Base-by-base conservation (phyloP, 805 yeast species). In the Pichia sporocuriosa region DNA sequence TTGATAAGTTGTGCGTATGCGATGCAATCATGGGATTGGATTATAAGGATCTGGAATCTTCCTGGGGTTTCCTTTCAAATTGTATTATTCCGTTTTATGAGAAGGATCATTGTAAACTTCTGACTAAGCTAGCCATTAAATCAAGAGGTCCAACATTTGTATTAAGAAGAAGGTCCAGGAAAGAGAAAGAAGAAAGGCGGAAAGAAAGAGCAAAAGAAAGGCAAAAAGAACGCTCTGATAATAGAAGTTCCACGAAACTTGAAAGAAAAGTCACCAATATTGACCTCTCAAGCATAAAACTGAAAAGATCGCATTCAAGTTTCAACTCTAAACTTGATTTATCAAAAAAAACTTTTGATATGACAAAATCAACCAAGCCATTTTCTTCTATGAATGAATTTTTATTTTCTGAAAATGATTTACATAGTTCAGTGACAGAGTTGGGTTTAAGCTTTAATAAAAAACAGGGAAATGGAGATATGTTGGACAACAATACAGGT, bases 1-100 rank as follows among this genome's bases (percentile, higher is more conserved):
- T 62, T 29, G 67, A 62, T 41, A 51, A 51, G 35, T 40, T 62
- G 25, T 58, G 64, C 40, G 57, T 60, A 9, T 54, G 56, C 50
- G 67, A 62, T 45, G 66, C 65, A 1, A 49, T 62, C 3, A 32
- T 40, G 9, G 64, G 61, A 2, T 32, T 53, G 4, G 44, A 55
- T 20, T 43, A 56, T 11, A 54, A 44, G 22, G 59, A 56, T 27
- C 49, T 52, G 16, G 40, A 48, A 7, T 61, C 65, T 1, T 47
- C 64, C 4, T 56, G 52, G 40, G 47, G 45, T 8, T 61, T 58
- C 31, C 36, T 62, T n/a, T 41, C 54, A 17, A 49, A 43, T 22
- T 50, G 56, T 20, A 48, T 61, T 4, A 47, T 58, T 13, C 67
- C 67, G 1, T 62, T 48, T 40, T 59, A 54, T 32, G 57, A 53